A percentile compares a stretch with the other conserved stretches of the same genome.
phyloP scores from a whole-genome alignment of 805 yeast genomes.

The Pichia nakasei region DNA sequence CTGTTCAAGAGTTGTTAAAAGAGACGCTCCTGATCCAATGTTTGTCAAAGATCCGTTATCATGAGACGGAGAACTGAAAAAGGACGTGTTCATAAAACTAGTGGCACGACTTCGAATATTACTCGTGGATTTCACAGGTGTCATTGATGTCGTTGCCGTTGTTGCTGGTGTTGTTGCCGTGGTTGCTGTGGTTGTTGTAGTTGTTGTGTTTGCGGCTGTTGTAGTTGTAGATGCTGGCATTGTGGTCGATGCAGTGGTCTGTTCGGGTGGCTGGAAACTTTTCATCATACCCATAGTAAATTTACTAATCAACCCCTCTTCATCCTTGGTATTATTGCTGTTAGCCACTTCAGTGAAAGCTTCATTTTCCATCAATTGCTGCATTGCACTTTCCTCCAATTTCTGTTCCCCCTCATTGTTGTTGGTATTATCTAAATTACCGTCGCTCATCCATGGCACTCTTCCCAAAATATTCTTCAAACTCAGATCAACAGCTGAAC shows the following conservation, averaged over 20 bases:
- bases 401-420: not conserved
- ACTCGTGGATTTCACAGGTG: not conserved
- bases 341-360: slow-evolving; percentile 14
- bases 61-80: slow-evolving; percentile 13
- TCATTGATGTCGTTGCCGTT: not conserved
- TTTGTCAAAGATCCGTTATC: slow-evolving; percentile 1
- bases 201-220: not conserved
- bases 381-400: slow-evolving; percentile 12
- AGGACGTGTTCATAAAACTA: slow-evolving; percentile 21
- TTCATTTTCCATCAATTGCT: slow-evolving; percentile 26
- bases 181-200: slow-evolving; percentile 5
- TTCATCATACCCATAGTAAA: slow-evolving; percentile 29
- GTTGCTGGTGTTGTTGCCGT: not conserved
- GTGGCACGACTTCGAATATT: slow-evolving; percentile 26
- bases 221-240: not conserved
- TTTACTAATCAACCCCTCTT: slow-evolving; percentile 14
- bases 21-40: not conserved
- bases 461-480: slow-evolving; percentile 26
- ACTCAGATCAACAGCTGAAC: slow-evolving; percentile 29
- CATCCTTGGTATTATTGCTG: too few species aligned
- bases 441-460: slow-evolving; percentile 20
- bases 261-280: slow-evolving; percentile 23
- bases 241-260: too few species aligned
- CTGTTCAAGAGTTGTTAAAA: slow-evolving; percentile 24
- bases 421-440: not conserved